Evolutionary conservation across 345 rosid species (phyloP), one percentile per base, ranked within the genome.

Genomic region (Ricinus communis): DNA sequence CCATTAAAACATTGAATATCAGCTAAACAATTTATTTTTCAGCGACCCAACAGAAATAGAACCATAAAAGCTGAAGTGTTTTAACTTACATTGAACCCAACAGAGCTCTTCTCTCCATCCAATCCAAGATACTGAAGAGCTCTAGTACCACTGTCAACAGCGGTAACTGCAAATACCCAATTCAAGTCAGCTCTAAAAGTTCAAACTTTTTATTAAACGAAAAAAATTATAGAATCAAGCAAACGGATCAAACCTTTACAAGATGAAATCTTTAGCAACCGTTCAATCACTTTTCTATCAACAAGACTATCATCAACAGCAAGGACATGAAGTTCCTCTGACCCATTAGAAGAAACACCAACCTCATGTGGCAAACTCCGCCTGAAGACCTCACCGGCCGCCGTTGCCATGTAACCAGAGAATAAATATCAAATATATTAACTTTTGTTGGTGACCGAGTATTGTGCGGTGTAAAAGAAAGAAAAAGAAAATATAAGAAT

Each of bases 281-380:
- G 77, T 53, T 93, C 97, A 45, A 93, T 89, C 63, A 91, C 85
- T 63, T 88, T 91, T 28, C 97, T 81, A 69, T 93, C 98, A 1
- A 91, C 94, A 4, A 77, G 68, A 46, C 98, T 93, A 67, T 93
- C 97, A 65, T 93, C 97, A 4, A 93, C 97, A 51, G 97, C 98
- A 22, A 93, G 98, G 81, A 93, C 97, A 81, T 91, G 98, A 41
- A 90, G 80, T 80, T 93, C 91, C 66, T 77, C 73, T 4, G 86
- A 45, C 45, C 76, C 73, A 43, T 68, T 43, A 45, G 51, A 62
- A 45, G 51, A 68, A 16, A 63, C 18, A 4, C 76, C 81, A 18
- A 62, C 27, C 9, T 28, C 67, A 27, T 72, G 70, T 33, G 66
- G 15, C 70, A 57, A 54, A 28, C 66, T 53, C 38, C 70, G 62